Percentiles rank a stretch among this genome's conserved stretches.
phyloP scores from a whole-genome alignment of 768 basidiomycete genomes.

The Tricholoma terreum region DNA sequence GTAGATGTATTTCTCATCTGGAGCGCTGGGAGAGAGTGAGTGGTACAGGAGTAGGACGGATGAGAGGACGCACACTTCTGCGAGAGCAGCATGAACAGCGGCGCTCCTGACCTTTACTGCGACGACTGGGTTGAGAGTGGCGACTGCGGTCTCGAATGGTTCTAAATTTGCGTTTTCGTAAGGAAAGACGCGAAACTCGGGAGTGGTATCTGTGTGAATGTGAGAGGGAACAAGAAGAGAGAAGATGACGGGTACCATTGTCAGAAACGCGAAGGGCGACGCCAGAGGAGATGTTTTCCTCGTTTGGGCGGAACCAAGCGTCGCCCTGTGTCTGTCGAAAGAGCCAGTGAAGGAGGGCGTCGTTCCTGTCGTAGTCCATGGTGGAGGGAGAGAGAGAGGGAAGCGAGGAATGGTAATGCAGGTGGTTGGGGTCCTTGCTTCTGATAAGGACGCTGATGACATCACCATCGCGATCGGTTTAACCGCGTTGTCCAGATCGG shows the following conservation, averaged over 20 bases:
- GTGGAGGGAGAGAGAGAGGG: not conserved
- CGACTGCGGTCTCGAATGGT: constrained; percentile 73
- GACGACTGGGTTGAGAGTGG: constrained; percentile 74
- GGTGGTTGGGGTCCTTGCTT: constrained; percentile 3
- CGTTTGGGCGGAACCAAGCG: constrained; percentile 79
- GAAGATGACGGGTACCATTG: constrained; percentile 33
- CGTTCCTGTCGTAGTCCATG: constrained; percentile 78
- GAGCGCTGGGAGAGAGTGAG: constrained; percentile 34
- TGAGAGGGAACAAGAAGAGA: not conserved
- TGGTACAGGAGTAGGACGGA: not conserved
- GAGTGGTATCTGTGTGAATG: constrained; percentile 19
- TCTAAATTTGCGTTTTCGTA: constrained; percentile 71
- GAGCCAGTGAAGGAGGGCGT: constrained; percentile 77
- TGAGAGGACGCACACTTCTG: constrained; percentile 50
- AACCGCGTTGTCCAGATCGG: no score
- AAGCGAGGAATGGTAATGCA: not conserved
- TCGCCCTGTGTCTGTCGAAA: constrained; percentile 79
- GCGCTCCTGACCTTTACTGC: constrained; percentile 78
- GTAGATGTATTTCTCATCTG: constrained; percentile 57
- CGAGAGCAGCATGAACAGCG: constrained; percentile 75
- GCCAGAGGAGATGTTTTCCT: constrained; percentile 69
- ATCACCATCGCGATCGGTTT: no score
- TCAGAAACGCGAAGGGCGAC: constrained; percentile 57
- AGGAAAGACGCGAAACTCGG: constrained; percentile 76
- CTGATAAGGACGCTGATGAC: not conserved